phyloP scores from a whole-genome alignment of 192 early-diverging fungal genomes.

The Coemansia sp. region DNA sequence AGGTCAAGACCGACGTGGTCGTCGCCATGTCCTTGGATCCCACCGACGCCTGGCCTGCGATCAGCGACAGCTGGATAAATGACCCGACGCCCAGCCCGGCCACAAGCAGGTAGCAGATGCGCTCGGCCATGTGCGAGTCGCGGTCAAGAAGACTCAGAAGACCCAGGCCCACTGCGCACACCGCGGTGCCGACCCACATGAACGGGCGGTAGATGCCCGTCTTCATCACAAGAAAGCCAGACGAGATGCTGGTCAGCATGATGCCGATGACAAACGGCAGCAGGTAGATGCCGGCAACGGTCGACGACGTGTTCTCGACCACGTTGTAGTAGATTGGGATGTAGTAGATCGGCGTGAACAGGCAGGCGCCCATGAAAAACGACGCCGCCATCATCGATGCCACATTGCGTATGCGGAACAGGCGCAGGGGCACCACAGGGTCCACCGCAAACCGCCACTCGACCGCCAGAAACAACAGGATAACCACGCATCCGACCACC shows the following conservation, averaged over 20 bases:
- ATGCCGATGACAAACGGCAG: slow-evolving; percentile 62
- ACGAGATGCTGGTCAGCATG: slow-evolving; percentile 61
- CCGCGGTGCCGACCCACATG: slow-evolving; percentile 67
- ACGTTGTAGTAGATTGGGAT: slow-evolving; percentile 67
- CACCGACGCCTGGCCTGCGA: slow-evolving; percentile 72
- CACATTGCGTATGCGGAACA: slow-evolving; percentile 62
- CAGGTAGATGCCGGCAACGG: slow-evolving; percentile 59
- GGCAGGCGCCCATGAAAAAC: slow-evolving; percentile 62
- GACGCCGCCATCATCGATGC: slow-evolving; percentile 56
- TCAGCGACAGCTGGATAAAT: slow-evolving; percentile 71
- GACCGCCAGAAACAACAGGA: slow-evolving; percentile 52
- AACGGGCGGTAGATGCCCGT: slow-evolving; percentile 66
- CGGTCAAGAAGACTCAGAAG: slow-evolving; percentile 61
- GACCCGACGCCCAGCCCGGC: slow-evolving; percentile 76
- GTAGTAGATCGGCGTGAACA: slow-evolving; percentile 67
- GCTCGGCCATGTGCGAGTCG: slow-evolving; percentile 51
- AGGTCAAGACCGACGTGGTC: slow-evolving; percentile 66
- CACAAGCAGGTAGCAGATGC: slow-evolving; percentile 68
- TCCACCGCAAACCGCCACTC: slow-evolving; percentile 61
- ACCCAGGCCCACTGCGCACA: slow-evolving; percentile 64
- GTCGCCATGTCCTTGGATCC: slow-evolving; percentile 61
- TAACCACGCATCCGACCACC: slow-evolving; percentile 50
- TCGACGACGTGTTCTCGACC: slow-evolving; percentile 60
- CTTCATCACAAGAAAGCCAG: slow-evolving; percentile 66
- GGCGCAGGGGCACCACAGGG: slow-evolving; percentile 65